These are phyloP conservation scores for Pseudonectria buxi DNA, from an alignment of 2,329 filamentous ascomycete species.

Conservation along the genomic window DNA sequence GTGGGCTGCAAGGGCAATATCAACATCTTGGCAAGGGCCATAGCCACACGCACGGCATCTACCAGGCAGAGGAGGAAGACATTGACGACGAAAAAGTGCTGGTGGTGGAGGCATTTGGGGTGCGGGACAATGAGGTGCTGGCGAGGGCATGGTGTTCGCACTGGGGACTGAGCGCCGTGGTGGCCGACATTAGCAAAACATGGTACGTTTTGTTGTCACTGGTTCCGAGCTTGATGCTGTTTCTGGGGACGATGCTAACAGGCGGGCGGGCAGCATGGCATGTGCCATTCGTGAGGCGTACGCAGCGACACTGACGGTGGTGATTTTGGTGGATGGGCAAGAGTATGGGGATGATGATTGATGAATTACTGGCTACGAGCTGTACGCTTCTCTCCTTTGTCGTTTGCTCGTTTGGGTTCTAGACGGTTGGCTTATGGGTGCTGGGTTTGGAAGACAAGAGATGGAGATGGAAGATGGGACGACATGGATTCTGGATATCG, in stretches of 20 bases:
- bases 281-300: constrained; percentile 72
- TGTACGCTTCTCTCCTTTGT: constrained; percentile 7
- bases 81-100: constrained; percentile 59
- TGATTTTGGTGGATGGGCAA: constrained; percentile 56
- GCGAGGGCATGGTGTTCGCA: constrained; percentile 72
- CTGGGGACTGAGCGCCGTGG: constrained; percentile 64
- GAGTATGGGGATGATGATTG: constrained; percentile 37
- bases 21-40: constrained; percentile 15
- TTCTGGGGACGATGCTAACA: too few species aligned
- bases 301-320: constrained; percentile 64
- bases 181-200: constrained; percentile 62
- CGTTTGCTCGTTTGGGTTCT: constrained; percentile 1
- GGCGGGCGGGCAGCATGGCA: constrained; percentile 45
- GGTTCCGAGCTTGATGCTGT: not conserved
- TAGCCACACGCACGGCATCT: constrained; percentile 9
- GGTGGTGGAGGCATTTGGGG: constrained; percentile 66
- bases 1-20: constrained; percentile 16
- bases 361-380: constrained; percentile 19
- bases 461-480: too few species aligned
- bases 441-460: too few species aligned
- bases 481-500: too few species aligned
- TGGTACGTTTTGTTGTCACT: too few species aligned
- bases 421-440: too few species aligned
- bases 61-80: constrained; percentile 26
- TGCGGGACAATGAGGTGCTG: constrained; percentile 68